Percentiles rank a stretch among this genome's conserved stretches.
Conservation (phyloP, 495 filamentous ascomycete species). For the Xylaria nigripes region DNA sequence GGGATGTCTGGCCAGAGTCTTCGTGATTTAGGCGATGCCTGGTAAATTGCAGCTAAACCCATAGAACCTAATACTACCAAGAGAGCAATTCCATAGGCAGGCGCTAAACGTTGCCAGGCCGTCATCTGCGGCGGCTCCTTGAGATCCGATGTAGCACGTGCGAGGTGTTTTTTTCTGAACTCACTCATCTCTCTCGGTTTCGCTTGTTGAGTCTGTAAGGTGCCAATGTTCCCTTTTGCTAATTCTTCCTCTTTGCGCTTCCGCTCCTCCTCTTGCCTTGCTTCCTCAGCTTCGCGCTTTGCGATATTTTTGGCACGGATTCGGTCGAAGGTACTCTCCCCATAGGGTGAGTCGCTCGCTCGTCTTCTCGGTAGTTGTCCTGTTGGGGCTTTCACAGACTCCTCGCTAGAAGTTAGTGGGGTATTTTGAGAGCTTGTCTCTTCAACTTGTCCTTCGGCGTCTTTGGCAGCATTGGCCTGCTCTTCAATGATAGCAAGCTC, state of each 20-base stretch:
- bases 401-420: conserved; percentile 35
- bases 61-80: conserved; percentile 43
- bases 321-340: conserved; percentile 39
- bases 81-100: conserved; percentile 51
- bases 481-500: conserved; percentile 54
- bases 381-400: conserved; percentile 17
- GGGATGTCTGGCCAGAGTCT: conserved; percentile 68
- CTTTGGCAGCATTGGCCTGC: conserved; percentile 31
- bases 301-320: conserved; percentile 40
- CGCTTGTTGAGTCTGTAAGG: conserved; percentile 36
- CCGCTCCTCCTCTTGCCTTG: conserved; percentile 34
- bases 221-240: conserved; percentile 43
- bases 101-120: conserved; percentile 53
- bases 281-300: conserved; percentile 30
- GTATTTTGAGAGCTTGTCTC: conserved; percentile 27
- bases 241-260: conserved; percentile 44
- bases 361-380: conserved; percentile 14
- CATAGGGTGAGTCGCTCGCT: conserved; percentile 33
- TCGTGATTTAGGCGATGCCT: conserved; percentile 46
- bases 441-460: conserved; percentile 15
- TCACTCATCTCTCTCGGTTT: conserved; percentile 27
- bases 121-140: conserved; percentile 42
- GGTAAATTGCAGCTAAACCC: conserved; percentile 53
- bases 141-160: conserved; percentile 32
- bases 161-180: conserved; percentile 29